Evolutionary conservation across 768 basidiomycete species (phyloP).

Genomic region (Kwoniella shandongensis): DNA sequence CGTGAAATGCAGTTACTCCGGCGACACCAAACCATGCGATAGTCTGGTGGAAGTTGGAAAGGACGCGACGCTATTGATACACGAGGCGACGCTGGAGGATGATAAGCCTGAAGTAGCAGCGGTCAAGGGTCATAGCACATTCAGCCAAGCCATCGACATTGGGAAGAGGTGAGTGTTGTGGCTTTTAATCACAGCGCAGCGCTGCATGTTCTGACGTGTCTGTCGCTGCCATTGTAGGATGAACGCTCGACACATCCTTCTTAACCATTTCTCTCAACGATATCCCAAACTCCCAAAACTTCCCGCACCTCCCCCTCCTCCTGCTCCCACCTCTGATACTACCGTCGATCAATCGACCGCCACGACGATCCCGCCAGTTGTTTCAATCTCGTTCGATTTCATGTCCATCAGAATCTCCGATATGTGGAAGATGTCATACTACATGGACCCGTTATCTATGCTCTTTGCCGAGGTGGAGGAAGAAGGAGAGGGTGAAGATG

Average conservation of each 20-base stretch:
- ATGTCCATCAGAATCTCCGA: conserved; percentile 68
- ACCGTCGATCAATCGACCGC: conserved; percentile 1
- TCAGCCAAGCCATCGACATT: conserved; percentile 79
- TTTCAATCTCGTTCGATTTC: conserved; percentile 82
- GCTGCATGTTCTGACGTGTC: too few relatives aligned
- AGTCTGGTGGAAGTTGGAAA: conserved; percentile 66
- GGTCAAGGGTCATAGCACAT: conserved; percentile 82
- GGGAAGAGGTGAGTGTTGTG: conserved; percentile 63
- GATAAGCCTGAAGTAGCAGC: conserved; percentile 71
- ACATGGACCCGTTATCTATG: conserved; percentile 67
- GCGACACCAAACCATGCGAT: conserved; percentile 78
- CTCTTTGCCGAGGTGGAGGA: conserved; percentile 52
- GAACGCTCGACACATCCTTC: conserved; percentile 77
- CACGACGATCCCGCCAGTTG: conserved; percentile 51
- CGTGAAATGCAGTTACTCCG: conserved; percentile 70
- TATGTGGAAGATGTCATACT: conserved; percentile 82
- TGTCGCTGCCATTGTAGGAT: conserved; percentile 62
- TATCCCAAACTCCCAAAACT: conserved; percentile 81
- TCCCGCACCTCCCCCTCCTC: conserved; percentile 28
- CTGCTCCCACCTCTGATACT: too few relatives aligned
- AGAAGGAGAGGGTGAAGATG: conserved; percentile 44
- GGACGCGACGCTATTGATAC: conserved; percentile 77
- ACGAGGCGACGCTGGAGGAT: conserved; percentile 91
- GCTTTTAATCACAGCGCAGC: too few relatives aligned
- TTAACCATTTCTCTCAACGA: conserved; percentile 93